These are phyloP conservation scores for Backusella australiensis DNA, from an alignment of 192 early-diverging fungal genomes.

Conservation along the genomic window DNA sequence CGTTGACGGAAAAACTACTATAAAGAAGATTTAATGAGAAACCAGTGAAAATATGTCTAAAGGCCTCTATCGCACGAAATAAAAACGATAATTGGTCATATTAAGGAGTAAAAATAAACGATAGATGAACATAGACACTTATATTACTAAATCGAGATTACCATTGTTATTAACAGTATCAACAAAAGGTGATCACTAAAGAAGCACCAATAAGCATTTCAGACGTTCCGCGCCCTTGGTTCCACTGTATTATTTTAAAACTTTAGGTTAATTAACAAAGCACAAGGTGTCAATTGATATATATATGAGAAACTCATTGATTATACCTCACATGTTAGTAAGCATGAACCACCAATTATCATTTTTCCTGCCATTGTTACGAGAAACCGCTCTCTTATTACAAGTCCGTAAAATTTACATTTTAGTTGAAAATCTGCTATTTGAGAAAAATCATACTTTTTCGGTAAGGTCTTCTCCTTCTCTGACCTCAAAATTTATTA, in stretches of 20 bases:
- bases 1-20: neutral
- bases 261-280: neutral
- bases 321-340: constrained; percentile 1
- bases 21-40: neutral
- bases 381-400: neutral
- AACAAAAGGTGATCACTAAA: neutral
- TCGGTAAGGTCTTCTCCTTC: neutral
- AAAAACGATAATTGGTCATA: neutral
- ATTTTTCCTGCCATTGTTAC: neutral
- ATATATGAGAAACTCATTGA: neutral
- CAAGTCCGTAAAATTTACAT: constrained; percentile 7
- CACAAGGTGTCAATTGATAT: neutral
- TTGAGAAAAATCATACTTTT: constrained; percentile 7
- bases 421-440: constrained; percentile 7
- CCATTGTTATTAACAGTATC: neutral
- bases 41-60: neutral
- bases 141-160: neutral
- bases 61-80: neutral
- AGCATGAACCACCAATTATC: neutral
- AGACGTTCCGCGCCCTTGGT: neutral
- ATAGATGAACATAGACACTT: neutral
- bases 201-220: neutral
- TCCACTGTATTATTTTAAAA: neutral
- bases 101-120: neutral
- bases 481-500: neutral